These are phyloP conservation scores for Dendrocalamus sinicus DNA, from an alignment of 176 grass and related monocot genomes.

Conservation along the genomic window DNA sequence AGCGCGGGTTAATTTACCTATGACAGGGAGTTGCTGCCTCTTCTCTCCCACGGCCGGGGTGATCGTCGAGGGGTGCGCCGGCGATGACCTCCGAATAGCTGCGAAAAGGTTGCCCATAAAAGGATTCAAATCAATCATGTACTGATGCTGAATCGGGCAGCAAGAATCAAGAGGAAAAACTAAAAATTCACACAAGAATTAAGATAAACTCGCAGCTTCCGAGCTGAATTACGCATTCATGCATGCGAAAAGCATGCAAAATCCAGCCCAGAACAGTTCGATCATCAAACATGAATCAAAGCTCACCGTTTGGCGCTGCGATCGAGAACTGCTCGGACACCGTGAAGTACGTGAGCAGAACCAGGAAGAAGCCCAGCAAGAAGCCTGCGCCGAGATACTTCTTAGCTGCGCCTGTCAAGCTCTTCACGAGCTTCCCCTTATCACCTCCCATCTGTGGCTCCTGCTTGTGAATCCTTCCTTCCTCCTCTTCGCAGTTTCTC, in stretches of 20 bases:
- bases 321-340: conserved; percentile 72
- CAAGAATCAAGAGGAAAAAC: background rate
- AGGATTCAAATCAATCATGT: background rate
- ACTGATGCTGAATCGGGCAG: background rate
- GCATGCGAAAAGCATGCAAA: background rate
- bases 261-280: background rate
- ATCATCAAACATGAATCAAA: background rate
- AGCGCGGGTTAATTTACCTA: conserved; percentile 39
- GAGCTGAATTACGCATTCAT: background rate
- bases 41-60: conserved; percentile 43
- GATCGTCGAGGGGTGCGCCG: conserved; percentile 6
- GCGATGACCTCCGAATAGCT: conserved; percentile 61
- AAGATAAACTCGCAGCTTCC: background rate
- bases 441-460: conserved; percentile 51
- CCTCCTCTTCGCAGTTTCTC: background rate
- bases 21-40: conserved; percentile 28
- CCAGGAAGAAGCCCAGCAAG: conserved; percentile 81
- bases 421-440: conserved; percentile 62
- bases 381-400: conserved; percentile 64
- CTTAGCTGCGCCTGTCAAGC: conserved; percentile 54
- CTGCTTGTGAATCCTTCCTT: conserved; percentile 15
- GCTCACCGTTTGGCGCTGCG: conserved; percentile 68
- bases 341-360: conserved; percentile 77
- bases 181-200: background rate
- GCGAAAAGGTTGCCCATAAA: background rate